Evolutionary conservation across 768 basidiomycete genomes (phyloP), one percentile per base, ranked within the genome.

Genomic region (Termitomyces sp.): DNA sequence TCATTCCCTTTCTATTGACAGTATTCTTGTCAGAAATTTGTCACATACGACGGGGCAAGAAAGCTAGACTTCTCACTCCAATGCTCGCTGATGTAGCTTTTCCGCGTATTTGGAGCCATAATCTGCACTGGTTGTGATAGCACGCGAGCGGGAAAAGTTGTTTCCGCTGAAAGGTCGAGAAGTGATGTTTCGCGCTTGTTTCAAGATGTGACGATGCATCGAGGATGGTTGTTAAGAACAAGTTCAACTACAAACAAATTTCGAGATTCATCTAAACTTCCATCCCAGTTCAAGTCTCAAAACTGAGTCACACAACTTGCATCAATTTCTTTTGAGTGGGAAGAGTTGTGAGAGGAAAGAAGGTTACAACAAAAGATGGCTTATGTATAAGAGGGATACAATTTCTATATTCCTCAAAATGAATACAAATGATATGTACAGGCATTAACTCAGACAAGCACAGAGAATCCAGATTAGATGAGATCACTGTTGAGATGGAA

Each of bases 31-130:
- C 48, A 61, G 55, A 42, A 25, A 61, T 61, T 58, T 57, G 63
- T 61, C 59, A 66, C 57, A 61, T 62, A 58, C 52, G 53, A 65
- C 64, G 38, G 58, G 58, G 58, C 38, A 56, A 46, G 53, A 38
- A 32, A 12, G 40, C 47, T 45, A 50, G 48, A 46, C 38, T 56
- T 56, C 72, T 73, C 66, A 73, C 73, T 70, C 65, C 50, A 82
- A 71, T 41, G 90, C 85, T 63, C 75, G 80, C 63, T 78, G 74
- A 44, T 77, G 81, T 37, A 95, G 71, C 66, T 89, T 90, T 57
- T 87, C 82, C 14, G 83, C 80, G 66, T 95, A 94, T 65, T 82
- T 87, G 31, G 73, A 65, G 59, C 75, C 71, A 54, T 77, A 75
- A 57, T 63, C 53, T 19, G 31, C 38, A 50, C 14, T 25, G 31